Percentiles rank a stretch among this genome's conserved stretches.
phyloP scores from a whole-genome alignment of 2,329 filamentous ascomycete genomes.

The Botrytis squamosa region DNA sequence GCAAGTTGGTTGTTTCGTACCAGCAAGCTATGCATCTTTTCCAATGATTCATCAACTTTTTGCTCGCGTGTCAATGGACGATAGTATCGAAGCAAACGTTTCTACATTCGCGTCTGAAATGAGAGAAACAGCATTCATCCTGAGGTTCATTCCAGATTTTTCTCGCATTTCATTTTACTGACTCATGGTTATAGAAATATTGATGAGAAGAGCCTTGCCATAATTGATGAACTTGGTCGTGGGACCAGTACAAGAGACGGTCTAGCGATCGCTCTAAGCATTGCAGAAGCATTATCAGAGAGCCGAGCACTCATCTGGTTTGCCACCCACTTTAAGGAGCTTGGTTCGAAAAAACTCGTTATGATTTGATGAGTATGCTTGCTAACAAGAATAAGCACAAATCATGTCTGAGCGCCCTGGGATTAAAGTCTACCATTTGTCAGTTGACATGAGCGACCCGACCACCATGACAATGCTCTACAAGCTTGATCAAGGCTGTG shows the following conservation, averaged over 20 bases:
- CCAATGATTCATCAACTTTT: conserved; percentile 81
- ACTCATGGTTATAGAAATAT: conserved; percentile 58
- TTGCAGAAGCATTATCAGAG: conserved; percentile 82
- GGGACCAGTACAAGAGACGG: conserved; percentile 90
- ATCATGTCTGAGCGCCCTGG: conserved; percentile 74
- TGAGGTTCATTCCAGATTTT: conserved; percentile 48
- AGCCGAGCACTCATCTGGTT: conserved; percentile 85
- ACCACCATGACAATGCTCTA: conserved; percentile 83
- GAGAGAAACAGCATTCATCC: conserved; percentile 91
- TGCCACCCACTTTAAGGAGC: conserved; percentile 85
- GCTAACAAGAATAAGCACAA: conserved; percentile 48
- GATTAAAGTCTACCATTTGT: conserved; percentile 79
- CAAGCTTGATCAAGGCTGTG: conserved; percentile 70
- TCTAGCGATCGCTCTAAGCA: conserved; percentile 82
- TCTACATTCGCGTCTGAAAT: conserved; percentile 95
- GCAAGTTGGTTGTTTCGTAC: conserved; percentile 88
- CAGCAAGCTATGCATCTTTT: conserved; percentile 79
- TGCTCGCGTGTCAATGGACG: conserved; percentile 80
- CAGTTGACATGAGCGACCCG: conserved; percentile 60
- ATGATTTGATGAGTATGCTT: not conserved
- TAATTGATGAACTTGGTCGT: conserved; percentile 89
- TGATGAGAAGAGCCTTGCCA: conserved; percentile 70
- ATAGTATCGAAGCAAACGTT: conserved; percentile 84
- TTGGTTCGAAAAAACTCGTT: conserved; percentile 47
- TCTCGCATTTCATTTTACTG: not conserved